Percentiles rank a stretch among this genome's conserved stretches.
phyloP scores from a whole-genome alignment of 2,329 filamentous ascomycete species.

The Fusarium foetens region DNA sequence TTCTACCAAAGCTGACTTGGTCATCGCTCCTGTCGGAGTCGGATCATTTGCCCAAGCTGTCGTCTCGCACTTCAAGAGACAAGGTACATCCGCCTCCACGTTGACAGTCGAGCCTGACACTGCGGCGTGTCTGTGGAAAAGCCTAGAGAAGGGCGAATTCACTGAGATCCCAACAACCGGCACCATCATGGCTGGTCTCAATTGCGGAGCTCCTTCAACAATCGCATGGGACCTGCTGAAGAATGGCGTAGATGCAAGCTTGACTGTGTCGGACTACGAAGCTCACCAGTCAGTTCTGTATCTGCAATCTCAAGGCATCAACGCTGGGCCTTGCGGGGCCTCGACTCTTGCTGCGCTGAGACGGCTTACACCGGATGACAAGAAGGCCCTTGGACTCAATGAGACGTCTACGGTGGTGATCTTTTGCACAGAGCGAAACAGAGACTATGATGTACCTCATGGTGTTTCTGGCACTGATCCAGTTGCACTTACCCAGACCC shows the following conservation, averaged over 20 bases:
- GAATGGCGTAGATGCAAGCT: slow-evolving; percentile 67
- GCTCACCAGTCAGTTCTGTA: slow-evolving; percentile 67
- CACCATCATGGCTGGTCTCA: slow-evolving; percentile 80
- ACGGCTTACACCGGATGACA: slow-evolving; percentile 53
- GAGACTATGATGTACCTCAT: slow-evolving; percentile 61
- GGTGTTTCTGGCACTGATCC: slow-evolving; percentile 55
- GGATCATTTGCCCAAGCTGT: slow-evolving; percentile 79
- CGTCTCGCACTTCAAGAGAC: slow-evolving; percentile 69
- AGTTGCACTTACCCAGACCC: slow-evolving; percentile 54
- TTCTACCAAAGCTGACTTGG: slow-evolving; percentile 53
- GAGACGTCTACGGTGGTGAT: slow-evolving; percentile 69
- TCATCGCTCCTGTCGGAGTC: slow-evolving; percentile 76
- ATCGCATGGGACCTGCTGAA: slow-evolving; percentile 72
- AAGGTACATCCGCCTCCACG: slow-evolving; percentile 51
- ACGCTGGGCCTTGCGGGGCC: slow-evolving; percentile 71
- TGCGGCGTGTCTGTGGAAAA: slow-evolving; percentile 67
- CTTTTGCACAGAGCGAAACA: slow-evolving; percentile 68
- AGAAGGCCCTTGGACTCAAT: slow-evolving; percentile 51
- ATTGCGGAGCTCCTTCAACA: slow-evolving; percentile 75
- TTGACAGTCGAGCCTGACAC: slow-evolving; percentile 76
- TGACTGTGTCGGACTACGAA: slow-evolving; percentile 70
- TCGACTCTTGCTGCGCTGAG: slow-evolving; percentile 67
- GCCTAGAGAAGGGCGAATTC: slow-evolving; percentile 59
- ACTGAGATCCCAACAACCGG: slow-evolving; percentile 63
- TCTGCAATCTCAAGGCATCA: slow-evolving; percentile 58